Conservation (phyloP, 352 stramenopile genomes). For the Blastocystis sp. region DNA sequence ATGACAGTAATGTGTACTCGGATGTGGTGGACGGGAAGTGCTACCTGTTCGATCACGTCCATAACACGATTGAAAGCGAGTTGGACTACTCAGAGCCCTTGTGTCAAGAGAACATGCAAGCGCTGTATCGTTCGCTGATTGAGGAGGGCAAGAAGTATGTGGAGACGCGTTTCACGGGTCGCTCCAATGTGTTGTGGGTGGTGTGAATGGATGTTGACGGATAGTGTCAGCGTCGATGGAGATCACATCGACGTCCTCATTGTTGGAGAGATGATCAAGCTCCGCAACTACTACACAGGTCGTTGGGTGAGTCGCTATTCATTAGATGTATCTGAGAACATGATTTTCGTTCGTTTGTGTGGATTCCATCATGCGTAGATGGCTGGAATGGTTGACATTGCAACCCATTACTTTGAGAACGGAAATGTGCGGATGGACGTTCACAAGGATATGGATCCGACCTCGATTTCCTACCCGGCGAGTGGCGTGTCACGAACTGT, state of each 20-base stretch:
- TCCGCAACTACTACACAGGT: slow-evolving; percentile 25
- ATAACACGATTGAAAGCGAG: background rate
- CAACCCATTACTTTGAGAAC: slow-evolving; percentile 49
- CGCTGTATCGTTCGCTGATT: slow-evolving; percentile 1
- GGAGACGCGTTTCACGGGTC: background rate
- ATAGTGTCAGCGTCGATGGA: slow-evolving; percentile 28
- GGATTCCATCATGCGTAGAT: background rate
- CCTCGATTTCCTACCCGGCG: background rate
- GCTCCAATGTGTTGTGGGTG: background rate
- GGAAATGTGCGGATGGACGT: slow-evolving; percentile 51
- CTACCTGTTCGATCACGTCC: slow-evolving; percentile 5
- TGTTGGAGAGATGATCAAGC: slow-evolving; percentile 18
- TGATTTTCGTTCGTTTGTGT: background rate
- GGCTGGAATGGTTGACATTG: slow-evolving; percentile 1
- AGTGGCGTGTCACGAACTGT: background rate
- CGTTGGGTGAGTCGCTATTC: slow-evolving; percentile 52
- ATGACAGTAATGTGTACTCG: slow-evolving; percentile 1
- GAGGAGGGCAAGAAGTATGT: slow-evolving; percentile 35
- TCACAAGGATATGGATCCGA: background rate
- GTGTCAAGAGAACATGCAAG: background rate
- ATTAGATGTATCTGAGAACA: background rate
- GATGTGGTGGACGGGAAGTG: background rate
- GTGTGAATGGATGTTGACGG: background rate
- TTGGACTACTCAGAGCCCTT: background rate
- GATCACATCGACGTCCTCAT: slow-evolving; percentile 40